phyloP scores from a whole-genome alignment of 2,329 filamentous ascomycete genomes.

The Aureobasidium lini region DNA sequence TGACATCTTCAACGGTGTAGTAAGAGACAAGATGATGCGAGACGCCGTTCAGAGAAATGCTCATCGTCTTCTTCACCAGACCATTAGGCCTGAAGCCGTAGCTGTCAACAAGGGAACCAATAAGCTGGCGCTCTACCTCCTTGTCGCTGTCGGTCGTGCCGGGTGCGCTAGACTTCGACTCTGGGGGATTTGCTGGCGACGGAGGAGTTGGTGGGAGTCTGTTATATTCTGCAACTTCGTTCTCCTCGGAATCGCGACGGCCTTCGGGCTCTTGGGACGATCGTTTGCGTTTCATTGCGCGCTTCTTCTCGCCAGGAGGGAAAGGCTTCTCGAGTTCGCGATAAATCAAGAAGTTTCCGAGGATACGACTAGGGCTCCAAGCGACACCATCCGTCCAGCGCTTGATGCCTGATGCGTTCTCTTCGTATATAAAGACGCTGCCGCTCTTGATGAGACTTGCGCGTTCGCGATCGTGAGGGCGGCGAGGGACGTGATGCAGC shows the following conservation, averaged over 20 bases:
- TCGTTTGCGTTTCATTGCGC: constrained; percentile 63
- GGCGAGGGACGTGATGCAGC: constrained; percentile 67
- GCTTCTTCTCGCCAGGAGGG: constrained; percentile 76
- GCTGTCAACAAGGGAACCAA: constrained; percentile 81
- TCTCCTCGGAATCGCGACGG: constrained; percentile 28
- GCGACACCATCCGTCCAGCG: constrained; percentile 87
- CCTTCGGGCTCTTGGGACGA: constrained; percentile 47
- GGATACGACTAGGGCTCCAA: constrained; percentile 83
- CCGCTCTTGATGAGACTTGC: constrained; percentile 71
- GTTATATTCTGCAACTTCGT: constrained; percentile 20
- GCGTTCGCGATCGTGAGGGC: constrained; percentile 80
- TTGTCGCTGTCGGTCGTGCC: constrained; percentile 25
- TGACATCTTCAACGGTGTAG: constrained; percentile 76
- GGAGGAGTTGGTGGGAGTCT: constrained; percentile 28
- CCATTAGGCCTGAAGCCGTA: constrained; percentile 80
- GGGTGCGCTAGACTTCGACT: constrained; percentile 23
- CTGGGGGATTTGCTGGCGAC: constrained; percentile 24
- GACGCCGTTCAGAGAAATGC: constrained; percentile 64
- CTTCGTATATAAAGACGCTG: constrained; percentile 85
- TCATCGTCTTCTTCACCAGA: constrained; percentile 89
- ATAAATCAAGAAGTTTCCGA: constrained; percentile 80
- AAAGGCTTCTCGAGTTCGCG: constrained; percentile 73
- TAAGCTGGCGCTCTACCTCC: constrained; percentile 52
- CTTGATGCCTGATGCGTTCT: constrained; percentile 84
- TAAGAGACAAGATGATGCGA: constrained; percentile 85